Evolutionary conservation across 140 eudicot species (phyloP), one percentile per base, ranked within the genome.

Genomic region (Erigeron philadelphicus): DNA sequence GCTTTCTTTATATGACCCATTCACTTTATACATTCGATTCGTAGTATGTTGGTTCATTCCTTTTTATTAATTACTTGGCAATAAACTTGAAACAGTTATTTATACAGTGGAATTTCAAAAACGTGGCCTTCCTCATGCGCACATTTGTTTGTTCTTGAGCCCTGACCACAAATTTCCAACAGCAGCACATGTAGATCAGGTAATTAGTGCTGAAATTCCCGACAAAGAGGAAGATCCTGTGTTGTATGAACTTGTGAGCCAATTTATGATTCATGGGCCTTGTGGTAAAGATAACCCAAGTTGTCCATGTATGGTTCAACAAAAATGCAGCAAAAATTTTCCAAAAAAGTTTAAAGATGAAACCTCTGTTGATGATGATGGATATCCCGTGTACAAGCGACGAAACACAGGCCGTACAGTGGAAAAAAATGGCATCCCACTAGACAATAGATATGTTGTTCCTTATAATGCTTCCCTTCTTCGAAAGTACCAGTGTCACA

Each of bases 191-290:
- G 67, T 64, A 2, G 79, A 53, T 0, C 6, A 15, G 1, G 15
- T 53, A 19, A 53, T 53, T n/a, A 13, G 10, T 13, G 31, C 25
- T 6, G 64, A 58, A 11, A 65, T 59, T 13, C 69, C 58, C 0
- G 57, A 60, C 17, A 2, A 0, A 4, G 25, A 38, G 3, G 7
- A 15, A 3, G 25, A 60, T 60, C 55, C 75, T 7, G 23, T 21
- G 25, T 11, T 68, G 0, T 43, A 61, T 21, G 4, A 0, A 0
- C 64, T 56, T 18, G 68, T 73, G 1, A 9, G 12, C 0, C 58
- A 74, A 0, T 65, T 50, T 53, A 79, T 79, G 76, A 79, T 79
- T 0, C 73, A 79, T 61, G 81, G 81, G 0, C 72, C 81, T 7
- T 80, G 76, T 66, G 78, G 84, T 2, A 4, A 3, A 3, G 9